These are phyloP conservation scores for Vitis rotundifolia DNA, from an alignment of 164 flowering plant genomes.

Conservation along the genomic window DNA sequence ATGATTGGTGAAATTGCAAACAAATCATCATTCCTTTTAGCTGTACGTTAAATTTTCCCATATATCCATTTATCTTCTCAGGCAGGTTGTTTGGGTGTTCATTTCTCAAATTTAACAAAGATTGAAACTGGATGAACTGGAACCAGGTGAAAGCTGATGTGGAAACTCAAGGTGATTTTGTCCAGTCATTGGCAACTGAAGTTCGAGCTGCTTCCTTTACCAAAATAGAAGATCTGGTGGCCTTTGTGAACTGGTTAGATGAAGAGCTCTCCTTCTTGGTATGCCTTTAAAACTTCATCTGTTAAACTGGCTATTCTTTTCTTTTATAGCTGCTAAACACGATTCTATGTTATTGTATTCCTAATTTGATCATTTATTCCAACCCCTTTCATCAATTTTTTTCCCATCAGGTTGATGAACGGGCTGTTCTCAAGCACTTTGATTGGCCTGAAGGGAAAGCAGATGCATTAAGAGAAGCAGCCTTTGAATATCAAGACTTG, in stretches of 20 bases:
- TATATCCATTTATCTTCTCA: not conserved
- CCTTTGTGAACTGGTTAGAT: conserved; percentile 97
- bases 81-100: not conserved
- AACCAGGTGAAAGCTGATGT: conserved; percentile 97
- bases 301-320: not conserved
- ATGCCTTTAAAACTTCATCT: conserved; percentile 17
- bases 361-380: not conserved
- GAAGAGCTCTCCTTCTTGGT: conserved; percentile 99
- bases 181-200: conserved; percentile 88
- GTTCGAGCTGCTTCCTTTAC: conserved; percentile 85
- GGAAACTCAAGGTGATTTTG: conserved; percentile 98
- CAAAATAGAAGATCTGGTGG: conserved; percentile 72
- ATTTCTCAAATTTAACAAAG: not conserved
- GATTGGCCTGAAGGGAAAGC: conserved; percentile 99
- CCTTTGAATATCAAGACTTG: conserved; percentile 91
- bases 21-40: conserved; percentile 85
- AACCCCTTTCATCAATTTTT: not conserved
- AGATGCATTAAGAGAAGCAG: conserved; percentile 95
- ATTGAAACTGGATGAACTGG: conserved; percentile 12
- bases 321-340: not conserved
- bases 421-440: conserved; percentile 97
- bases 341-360: not conserved
- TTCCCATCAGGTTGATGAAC: conserved; percentile 78
- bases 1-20: conserved; percentile 99
- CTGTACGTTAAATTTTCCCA: conserved; percentile 49